Evolutionary conservation across 306 rosid species (phyloP), one percentile per base, ranked within the genome.

Genomic region (Vigna radiata): DNA sequence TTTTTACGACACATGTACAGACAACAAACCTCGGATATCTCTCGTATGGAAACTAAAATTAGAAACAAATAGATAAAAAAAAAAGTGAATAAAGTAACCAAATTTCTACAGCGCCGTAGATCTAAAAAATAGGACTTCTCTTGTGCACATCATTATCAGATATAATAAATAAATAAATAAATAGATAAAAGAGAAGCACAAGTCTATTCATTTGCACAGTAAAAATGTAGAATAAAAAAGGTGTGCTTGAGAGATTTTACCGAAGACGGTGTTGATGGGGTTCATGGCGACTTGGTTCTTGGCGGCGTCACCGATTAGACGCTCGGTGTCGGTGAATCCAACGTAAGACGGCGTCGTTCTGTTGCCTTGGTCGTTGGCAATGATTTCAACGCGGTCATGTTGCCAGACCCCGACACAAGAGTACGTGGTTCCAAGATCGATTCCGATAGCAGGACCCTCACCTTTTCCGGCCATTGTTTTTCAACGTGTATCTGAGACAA

Each of bases 321-420:
- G 67, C 44, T 60, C 67, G 21, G 67, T 29, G 19, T 60, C 67
- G 1, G 67, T 60, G 67, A 60, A 60, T 0, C 67, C 67, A 5
- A 60, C 67, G 67, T 60, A 60, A 60, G 67, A 60, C 43, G 67
- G 67, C 67, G 67, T 60, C 12, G 67, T 60, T 60, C 67, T 29
- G 44, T 60, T 60, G 0, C 67, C 67, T 31, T 60, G 67, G 44
- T 60, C 67, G 67, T 60, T 60, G 44, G 67, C 67, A 18, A 60
- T 60, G 67, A 60, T 60, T 60, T 60, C 67, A 16, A 60, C 67
- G 21, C 67, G 67, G 44, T 60, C 67, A 60, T 60, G 67, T 15
- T 60, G 67, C 67, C 67, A 60, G 6, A 60, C 67, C 0, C 67
- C 67, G 44, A 60, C 67, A 39, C 67, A 60, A 15, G 67, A 60